phyloP scores from a whole-genome alignment of 2,329 filamentous ascomycete species.

The Penicillium decumbens region DNA sequence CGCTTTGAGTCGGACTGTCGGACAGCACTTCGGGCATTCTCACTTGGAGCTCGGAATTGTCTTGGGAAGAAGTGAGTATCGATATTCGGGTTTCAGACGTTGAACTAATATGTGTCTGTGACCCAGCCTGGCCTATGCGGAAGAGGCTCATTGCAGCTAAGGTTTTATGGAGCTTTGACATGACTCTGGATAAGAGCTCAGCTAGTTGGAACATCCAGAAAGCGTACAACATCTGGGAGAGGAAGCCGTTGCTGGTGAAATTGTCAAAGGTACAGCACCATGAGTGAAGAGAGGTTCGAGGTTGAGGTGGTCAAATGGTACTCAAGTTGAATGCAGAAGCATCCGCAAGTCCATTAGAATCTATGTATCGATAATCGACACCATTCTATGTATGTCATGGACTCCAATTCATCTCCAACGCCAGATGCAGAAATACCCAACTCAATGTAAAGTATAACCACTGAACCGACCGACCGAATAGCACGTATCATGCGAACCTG shows the following conservation, averaged over 20 bases:
- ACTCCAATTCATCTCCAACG: not conserved
- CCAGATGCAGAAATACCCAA: not conserved
- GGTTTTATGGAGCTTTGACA: conserved; percentile 15
- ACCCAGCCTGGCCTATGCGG: conserved; percentile 31
- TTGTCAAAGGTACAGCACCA: conserved; percentile 8
- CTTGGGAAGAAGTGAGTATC: conserved; percentile 26
- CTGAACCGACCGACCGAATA: not conserved
- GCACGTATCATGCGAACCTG: not conserved
- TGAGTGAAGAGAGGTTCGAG: not conserved
- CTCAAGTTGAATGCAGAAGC: not conserved
- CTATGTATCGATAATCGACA: not conserved
- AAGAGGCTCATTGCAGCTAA: conserved; percentile 25
- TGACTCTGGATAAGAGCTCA: conserved; percentile 4
- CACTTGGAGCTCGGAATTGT: conserved; percentile 27
- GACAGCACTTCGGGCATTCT: conserved; percentile 19
- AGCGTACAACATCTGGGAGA: conserved; percentile 22
- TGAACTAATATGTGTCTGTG: not conserved
- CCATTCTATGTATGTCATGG: not conserved
- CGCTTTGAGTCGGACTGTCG: no score
- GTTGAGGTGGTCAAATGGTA: not conserved
- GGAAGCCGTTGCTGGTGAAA: conserved; percentile 19
- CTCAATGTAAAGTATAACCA: not conserved
- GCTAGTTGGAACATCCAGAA: conserved; percentile 21
- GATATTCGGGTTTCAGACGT: not conserved
- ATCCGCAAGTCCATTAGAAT: no score